Evolutionary conservation across 345 rosid genomes (phyloP).

Genomic region (Eutrema heterophyllum): DNA sequence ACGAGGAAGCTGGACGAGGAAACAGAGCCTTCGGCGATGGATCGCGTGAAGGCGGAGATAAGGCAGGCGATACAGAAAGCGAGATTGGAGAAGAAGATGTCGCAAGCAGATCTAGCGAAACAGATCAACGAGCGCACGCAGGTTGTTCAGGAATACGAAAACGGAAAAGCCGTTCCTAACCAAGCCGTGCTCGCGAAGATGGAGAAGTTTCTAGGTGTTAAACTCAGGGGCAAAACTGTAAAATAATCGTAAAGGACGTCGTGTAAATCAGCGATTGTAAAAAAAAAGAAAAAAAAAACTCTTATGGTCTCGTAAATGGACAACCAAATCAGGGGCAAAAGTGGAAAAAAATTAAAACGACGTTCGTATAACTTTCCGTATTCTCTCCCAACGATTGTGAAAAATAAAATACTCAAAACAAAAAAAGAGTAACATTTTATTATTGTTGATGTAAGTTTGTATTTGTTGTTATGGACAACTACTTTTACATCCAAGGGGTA

Average conservation of each 20-base stretch:
- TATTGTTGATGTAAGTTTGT: not conserved
- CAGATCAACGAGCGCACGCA: slow-evolving; percentile 65
- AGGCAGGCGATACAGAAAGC: slow-evolving; percentile 67
- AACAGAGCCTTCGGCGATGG: slow-evolving; percentile 60
- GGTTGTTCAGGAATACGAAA: slow-evolving; percentile 87
- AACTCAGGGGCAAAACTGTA: slow-evolving; percentile 58
- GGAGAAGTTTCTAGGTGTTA: slow-evolving; percentile 77
- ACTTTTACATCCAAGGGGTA: slow-evolving; percentile 67
- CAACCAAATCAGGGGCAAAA: too few relatives aligned
- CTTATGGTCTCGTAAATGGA: too few relatives aligned
- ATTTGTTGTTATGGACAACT: not conserved
- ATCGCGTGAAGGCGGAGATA: slow-evolving; percentile 51
- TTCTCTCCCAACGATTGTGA: not conserved
- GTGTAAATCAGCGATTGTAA: not conserved
- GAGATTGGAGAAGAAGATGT: slow-evolving; percentile 73
- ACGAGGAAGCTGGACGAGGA: slow-evolving; percentile 62
- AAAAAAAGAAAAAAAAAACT: too few relatives aligned
- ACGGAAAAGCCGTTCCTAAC: slow-evolving; percentile 78
- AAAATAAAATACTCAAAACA: not conserved
- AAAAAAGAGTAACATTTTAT: not conserved
- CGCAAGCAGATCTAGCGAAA: slow-evolving; percentile 74
- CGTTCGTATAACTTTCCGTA: not conserved
- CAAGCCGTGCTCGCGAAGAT: slow-evolving; percentile 69
- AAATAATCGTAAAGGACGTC: slow-evolving; percentile 21
- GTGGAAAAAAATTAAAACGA: not conserved